Conservation (phyloP, 495 filamentous ascomycete species). For the Hyaloscypha bicolor region DNA sequence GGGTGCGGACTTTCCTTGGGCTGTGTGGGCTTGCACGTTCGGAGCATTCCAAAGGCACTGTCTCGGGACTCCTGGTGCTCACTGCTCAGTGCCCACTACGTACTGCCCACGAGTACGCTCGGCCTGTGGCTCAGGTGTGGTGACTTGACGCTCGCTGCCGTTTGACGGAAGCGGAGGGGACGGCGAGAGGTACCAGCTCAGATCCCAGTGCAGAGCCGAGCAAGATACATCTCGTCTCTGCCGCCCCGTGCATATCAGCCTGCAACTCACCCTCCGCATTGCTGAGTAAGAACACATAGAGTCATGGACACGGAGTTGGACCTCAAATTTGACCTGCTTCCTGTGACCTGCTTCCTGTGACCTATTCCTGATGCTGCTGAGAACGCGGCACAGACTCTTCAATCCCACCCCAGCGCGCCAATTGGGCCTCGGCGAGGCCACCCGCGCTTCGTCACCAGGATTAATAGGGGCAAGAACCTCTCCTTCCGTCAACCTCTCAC, state of each 20-base stretch:
- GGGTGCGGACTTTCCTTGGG: background rate
- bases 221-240: background rate
- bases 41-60: background rate
- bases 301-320: background rate
- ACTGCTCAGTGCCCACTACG: background rate
- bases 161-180: too few relatives aligned
- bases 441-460: conserved; percentile 1
- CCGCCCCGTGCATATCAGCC: background rate
- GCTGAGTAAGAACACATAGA: background rate
- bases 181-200: background rate
- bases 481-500: background rate
- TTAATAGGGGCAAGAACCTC: background rate
- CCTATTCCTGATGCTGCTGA: background rate
- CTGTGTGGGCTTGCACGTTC: background rate
- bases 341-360: background rate
- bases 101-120: background rate
- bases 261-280: background rate
- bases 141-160: background rate
- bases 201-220: background rate
- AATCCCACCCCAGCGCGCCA: background rate
- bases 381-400: background rate
- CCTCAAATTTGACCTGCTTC: background rate
- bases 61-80: background rate
- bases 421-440: background rate
- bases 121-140: background rate